A percentile compares a stretch with the other conserved stretches of the same genome.
phyloP scores from a whole-genome alignment of 1,284 basidiomycete species.

The Moesziomyces aphidis region DNA sequence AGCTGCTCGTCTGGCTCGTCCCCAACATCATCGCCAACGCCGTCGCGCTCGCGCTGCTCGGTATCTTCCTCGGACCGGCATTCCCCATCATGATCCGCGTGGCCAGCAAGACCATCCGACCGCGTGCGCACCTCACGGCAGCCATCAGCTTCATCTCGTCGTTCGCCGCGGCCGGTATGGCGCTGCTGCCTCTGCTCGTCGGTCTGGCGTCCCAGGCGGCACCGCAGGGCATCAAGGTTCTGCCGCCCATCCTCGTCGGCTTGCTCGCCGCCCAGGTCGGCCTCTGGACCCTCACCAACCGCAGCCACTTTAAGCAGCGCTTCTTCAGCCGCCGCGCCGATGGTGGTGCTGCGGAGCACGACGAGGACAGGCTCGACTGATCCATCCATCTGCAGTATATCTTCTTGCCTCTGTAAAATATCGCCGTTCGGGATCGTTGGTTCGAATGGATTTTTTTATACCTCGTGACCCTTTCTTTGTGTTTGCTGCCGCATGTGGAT shows the following conservation, averaged over 20 bases:
- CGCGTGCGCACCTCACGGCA: conserved; percentile 42
- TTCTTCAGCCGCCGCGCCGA: conserved; percentile 5
- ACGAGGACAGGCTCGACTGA: conserved; percentile 27
- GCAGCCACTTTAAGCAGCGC: conserved; percentile 14
- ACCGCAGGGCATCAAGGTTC: conserved; percentile 39
- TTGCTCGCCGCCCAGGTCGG: conserved; percentile 34
- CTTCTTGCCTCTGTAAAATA: neutral
- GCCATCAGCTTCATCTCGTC: conserved; percentile 48
- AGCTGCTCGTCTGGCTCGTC: conserved; percentile 51
- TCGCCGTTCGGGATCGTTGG: no score
- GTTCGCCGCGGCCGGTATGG: conserved; percentile 46
- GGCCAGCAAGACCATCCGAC: conserved; percentile 32
- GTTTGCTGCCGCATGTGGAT: no score
- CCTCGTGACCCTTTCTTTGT: no score
- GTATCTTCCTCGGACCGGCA: conserved; percentile 48
- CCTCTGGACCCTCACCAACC: conserved; percentile 30
- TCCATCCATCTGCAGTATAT: neutral
- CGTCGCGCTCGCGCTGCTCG: conserved; percentile 45
- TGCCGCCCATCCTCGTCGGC: conserved; percentile 48
- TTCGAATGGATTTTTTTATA: no score
- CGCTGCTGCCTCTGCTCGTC: conserved; percentile 47
- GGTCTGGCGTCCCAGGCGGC: conserved; percentile 42
- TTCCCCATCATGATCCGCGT: conserved; percentile 50
- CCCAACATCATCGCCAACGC: conserved; percentile 51
- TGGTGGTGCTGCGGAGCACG: neutral